These are phyloP conservation scores for Cichorium intybus DNA, from an alignment of 140 eudicot species.

Conservation along the genomic window DNA sequence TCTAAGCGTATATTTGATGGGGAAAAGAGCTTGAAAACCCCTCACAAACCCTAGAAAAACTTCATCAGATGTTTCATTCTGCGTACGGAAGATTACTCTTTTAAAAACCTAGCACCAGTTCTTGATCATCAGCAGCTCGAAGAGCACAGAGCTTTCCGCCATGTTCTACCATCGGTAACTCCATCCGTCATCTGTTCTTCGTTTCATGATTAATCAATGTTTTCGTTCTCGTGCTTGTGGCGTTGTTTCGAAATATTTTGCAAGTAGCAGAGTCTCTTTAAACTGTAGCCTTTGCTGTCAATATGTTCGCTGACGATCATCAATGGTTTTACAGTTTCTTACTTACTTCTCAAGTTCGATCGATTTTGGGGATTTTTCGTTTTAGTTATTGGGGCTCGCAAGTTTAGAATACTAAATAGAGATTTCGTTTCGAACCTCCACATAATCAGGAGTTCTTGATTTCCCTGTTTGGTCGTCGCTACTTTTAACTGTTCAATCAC, in stretches of 20 bases:
- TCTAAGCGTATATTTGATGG: conserved; percentile 32
- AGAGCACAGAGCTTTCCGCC: conserved; percentile 33
- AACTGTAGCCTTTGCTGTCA: conserved; percentile 10
- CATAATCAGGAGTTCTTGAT: conserved; percentile 9
- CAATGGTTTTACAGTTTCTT: conserved; percentile 1
- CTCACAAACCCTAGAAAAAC: conserved; percentile 27
- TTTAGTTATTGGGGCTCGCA: conserved; percentile 4
- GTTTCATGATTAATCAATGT: neutral
- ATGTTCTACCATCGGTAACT: conserved; percentile 61
- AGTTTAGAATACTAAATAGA: neutral
- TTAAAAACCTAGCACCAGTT: conserved; percentile 28
- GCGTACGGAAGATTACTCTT: conserved; percentile 14
- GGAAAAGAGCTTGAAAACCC: conserved; percentile 11
- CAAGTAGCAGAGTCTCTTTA: conserved; percentile 20
- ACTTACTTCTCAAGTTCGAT: conserved; percentile 14
- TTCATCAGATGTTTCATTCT: conserved; percentile 19
- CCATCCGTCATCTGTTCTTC: conserved; percentile 21
- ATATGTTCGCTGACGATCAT: conserved; percentile 16
- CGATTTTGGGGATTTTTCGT: conserved; percentile 10
- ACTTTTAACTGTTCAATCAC: conserved; percentile 12
- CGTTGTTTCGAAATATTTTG: neutral
- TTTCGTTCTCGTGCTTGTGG: neutral
- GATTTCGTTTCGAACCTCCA: conserved; percentile 21
- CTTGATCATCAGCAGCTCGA: conserved; percentile 28
- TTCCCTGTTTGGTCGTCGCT: conserved; percentile 2